Evolutionary conservation across 2,329 filamentous ascomycete genomes (phyloP).

Genomic region (Fusarium caatingaense): DNA sequence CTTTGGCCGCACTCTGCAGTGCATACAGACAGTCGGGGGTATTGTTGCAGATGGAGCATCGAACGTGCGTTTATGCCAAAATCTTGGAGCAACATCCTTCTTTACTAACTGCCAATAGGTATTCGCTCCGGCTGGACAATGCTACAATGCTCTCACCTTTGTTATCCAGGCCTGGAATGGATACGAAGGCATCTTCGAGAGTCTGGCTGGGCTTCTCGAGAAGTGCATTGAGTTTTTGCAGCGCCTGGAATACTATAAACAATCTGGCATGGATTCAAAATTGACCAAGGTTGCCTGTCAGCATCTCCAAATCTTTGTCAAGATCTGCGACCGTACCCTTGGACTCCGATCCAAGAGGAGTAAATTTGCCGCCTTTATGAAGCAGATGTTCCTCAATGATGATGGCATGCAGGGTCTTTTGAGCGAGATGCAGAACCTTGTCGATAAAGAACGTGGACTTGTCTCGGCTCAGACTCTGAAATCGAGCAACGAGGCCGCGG

Average conservation of each 20-base stretch:
- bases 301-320: constrained; percentile 2
- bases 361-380: constrained; percentile 1
- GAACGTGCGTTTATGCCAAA: not conserved
- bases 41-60: constrained; percentile 1
- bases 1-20: not conserved
- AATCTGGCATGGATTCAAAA: not conserved
- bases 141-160: constrained; percentile 1
- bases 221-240: constrained; percentile 5
- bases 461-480: not conserved
- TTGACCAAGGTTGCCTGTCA: not conserved
- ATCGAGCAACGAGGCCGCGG: not conserved
- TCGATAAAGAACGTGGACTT: not conserved
- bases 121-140: not conserved
- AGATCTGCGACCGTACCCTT: not conserved
- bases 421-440: not conserved
- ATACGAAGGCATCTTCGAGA: constrained; percentile 1
- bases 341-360: not conserved
- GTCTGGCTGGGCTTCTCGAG: not conserved
- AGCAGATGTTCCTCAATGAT: constrained; percentile 6
- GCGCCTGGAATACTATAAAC: not conserved
- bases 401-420: not conserved
- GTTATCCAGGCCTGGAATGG: not conserved
- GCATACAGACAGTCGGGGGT: not conserved
- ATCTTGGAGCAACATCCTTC: too few relatives aligned
- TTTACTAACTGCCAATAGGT: not conserved